Evolutionary conservation across 2,329 filamentous ascomycete genomes (phyloP).

Genomic region (Colletotrichum graminicola): DNA sequence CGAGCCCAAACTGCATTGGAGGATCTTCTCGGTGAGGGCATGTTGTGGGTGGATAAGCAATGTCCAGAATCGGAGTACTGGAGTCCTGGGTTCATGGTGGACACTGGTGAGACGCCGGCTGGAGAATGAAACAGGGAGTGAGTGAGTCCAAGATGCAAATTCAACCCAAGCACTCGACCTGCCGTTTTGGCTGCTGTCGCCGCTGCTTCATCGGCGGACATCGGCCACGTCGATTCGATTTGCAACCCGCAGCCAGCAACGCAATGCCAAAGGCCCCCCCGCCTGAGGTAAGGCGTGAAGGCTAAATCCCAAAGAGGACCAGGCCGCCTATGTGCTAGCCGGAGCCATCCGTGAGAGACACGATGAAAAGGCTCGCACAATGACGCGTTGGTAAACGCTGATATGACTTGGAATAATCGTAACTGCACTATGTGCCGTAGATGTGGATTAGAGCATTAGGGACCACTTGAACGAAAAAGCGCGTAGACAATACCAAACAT

Average conservation of each 20-base stretch:
- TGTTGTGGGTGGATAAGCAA: slow-evolving; percentile 95
- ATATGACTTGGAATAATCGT: background rate
- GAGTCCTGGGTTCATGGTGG: slow-evolving; percentile 81
- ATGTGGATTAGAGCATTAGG: background rate
- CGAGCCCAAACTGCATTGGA: slow-evolving; percentile 91
- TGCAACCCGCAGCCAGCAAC: background rate
- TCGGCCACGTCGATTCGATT: background rate
- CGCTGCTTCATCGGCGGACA: background rate
- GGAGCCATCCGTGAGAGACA: background rate
- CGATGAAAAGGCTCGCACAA: background rate
- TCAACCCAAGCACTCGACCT: slow-evolving; percentile 35
- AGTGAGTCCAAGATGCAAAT: slow-evolving; percentile 43
- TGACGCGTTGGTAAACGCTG: no score
- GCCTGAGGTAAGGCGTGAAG: background rate
- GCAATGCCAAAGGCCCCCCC: background rate
- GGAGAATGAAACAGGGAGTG: slow-evolving; percentile 29
- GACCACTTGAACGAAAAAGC: background rate
- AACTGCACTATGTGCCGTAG: background rate
- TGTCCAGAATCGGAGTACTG: slow-evolving; percentile 92
- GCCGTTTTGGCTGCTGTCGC: background rate
- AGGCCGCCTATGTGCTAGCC: background rate
- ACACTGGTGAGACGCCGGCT: slow-evolving; percentile 48
- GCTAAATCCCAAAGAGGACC: background rate
- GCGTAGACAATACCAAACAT: slow-evolving; percentile 1
- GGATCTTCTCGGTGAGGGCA: slow-evolving; percentile 86